Conservation (phyloP, 352 stramenopile genomes). For the Phytophthora litchii region DNA sequence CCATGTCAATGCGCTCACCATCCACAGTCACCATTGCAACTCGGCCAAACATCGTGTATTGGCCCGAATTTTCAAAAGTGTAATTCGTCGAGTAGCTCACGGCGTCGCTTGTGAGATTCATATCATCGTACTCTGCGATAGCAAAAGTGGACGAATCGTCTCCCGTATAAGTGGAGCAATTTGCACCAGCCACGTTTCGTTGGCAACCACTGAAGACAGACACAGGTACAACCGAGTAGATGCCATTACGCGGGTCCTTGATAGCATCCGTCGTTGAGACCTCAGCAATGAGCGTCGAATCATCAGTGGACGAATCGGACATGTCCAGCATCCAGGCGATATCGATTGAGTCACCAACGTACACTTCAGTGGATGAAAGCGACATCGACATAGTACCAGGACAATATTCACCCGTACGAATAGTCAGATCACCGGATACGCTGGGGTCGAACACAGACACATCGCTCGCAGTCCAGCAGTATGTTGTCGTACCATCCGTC, state of each 20-base stretch:
- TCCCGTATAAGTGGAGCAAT: slow-evolving; percentile 75
- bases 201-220: slow-evolving; percentile 75
- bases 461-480: slow-evolving; percentile 70
- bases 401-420: slow-evolving; percentile 74
- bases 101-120: slow-evolving; percentile 66
- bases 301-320: slow-evolving; percentile 48
- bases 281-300: slow-evolving; percentile 66
- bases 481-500: slow-evolving; percentile 72
- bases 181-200: slow-evolving; percentile 49
- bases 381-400: slow-evolving; percentile 65
- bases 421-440: slow-evolving; percentile 54
- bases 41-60: slow-evolving; percentile 75
- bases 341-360: slow-evolving; percentile 55
- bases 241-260: slow-evolving; percentile 47
- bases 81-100: slow-evolving; percentile 62
- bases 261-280: slow-evolving; percentile 66
- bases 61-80: slow-evolving; percentile 57
- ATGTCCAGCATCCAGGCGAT: slow-evolving; percentile 75
- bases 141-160: slow-evolving; percentile 62
- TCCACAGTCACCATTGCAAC: slow-evolving; percentile 76
- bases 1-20: slow-evolving; percentile 79
- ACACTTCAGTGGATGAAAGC: slow-evolving; percentile 56
- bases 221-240: slow-evolving; percentile 72
- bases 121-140: slow-evolving; percentile 52
- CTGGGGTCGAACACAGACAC: slow-evolving; percentile 65